phyloP scores from a whole-genome alignment of 768 basidiomycete genomes.

The Coprinopsis cinerea region DNA sequence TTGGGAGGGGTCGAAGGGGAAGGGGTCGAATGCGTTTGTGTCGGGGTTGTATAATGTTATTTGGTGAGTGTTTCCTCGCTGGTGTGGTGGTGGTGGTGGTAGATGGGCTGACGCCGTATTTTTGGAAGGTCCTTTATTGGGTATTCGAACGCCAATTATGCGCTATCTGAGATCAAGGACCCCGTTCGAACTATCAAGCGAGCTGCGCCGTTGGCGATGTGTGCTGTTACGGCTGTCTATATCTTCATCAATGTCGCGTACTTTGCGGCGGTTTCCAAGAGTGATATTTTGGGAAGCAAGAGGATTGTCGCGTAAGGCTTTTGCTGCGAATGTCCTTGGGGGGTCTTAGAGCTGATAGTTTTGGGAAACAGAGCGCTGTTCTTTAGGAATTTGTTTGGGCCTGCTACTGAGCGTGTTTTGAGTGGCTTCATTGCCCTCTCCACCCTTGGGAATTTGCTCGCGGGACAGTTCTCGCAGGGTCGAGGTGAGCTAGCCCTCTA shows the following conservation, averaged over 20 bases:
- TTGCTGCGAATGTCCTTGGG: not conserved
- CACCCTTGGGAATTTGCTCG: constrained; percentile 56
- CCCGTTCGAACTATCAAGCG: constrained; percentile 66
- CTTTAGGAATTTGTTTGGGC: constrained; percentile 69
- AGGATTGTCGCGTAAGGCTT: constrained; percentile 60
- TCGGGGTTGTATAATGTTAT: constrained; percentile 65
- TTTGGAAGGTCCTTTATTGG: constrained; percentile 59
- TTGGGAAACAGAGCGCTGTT: constrained; percentile 48
- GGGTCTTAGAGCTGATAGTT: not conserved
- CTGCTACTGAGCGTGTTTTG: constrained; percentile 51
- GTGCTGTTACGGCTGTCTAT: constrained; percentile 54
- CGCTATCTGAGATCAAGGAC: constrained; percentile 62
- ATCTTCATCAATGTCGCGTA: constrained; percentile 66
- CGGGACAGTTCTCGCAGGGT: constrained; percentile 60
- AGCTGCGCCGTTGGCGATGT: constrained; percentile 63
- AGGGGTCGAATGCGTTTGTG: constrained; percentile 53
- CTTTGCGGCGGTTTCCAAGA: constrained; percentile 66
- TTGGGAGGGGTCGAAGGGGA: constrained; percentile 53
- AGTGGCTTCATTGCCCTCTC: constrained; percentile 61
- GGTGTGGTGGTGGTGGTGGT: no score
- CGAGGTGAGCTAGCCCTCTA: constrained; percentile 37
- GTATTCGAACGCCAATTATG: constrained; percentile 72
- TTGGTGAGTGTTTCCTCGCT: constrained; percentile 38
- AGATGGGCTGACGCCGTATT: constrained; percentile 1
- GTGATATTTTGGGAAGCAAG: constrained; percentile 59